Percentiles rank a stretch among this genome's conserved stretches.
Evolutionary conservation across 306 rosid species (phyloP).

Genomic region (Glycine tomentella): DNA sequence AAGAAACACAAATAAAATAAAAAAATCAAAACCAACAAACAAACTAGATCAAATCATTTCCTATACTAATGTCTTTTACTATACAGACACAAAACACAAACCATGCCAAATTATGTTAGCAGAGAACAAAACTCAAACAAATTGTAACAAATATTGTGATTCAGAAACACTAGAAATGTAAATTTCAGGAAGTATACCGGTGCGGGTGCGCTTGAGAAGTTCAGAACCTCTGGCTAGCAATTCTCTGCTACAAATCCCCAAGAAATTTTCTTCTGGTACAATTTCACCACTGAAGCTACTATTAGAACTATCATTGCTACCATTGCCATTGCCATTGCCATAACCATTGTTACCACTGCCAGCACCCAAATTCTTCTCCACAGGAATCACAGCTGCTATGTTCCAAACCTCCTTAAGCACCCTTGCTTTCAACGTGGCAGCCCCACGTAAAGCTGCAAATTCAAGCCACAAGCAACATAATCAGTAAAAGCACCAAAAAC

Average conservation of each 20-base stretch:
- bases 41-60: background rate
- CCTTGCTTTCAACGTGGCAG: slow-evolving; percentile 96
- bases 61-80: background rate
- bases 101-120: background rate
- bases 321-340: background rate
- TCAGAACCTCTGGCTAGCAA: slow-evolving; percentile 87
- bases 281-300: slow-evolving; percentile 84
- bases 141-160: background rate
- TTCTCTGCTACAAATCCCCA: slow-evolving; percentile 78
- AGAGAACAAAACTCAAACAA: slow-evolving; percentile 5
- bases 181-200: slow-evolving; percentile 55
- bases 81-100: background rate
- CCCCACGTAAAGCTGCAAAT: slow-evolving; percentile 84
- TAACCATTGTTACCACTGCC: background rate
- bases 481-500: slow-evolving; percentile 4
- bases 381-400: slow-evolving; percentile 87
- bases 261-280: slow-evolving; percentile 74
- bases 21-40: background rate
- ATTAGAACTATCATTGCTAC: slow-evolving; percentile 61
- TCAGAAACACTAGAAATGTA: background rate
- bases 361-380: slow-evolving; percentile 71
- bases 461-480: slow-evolving; percentile 15
- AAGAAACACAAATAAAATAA: background rate
- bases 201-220: slow-evolving; percentile 93
- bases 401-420: slow-evolving; percentile 95